Evolutionary conservation across 352 stramenopile species (phyloP).

Genomic region (Phytophthora hibernalis): DNA sequence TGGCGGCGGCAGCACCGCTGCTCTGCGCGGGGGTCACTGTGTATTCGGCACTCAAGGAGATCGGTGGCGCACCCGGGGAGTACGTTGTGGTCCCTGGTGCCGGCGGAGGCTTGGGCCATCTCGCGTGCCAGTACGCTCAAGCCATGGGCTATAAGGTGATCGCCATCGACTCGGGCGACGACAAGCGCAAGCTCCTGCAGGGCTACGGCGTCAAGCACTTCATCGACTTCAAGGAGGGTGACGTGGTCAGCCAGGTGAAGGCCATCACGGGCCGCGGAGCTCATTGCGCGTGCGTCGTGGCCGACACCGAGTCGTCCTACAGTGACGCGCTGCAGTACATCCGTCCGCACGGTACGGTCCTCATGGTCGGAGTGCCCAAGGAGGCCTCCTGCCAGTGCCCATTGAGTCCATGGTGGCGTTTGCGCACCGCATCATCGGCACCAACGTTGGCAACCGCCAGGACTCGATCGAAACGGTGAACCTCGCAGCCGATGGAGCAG

Average conservation of each 20-base stretch:
- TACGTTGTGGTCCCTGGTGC: slow-evolving; percentile 67
- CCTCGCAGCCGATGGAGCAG: slow-evolving; percentile 50
- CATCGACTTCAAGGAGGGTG: slow-evolving; percentile 68
- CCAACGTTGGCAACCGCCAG: slow-evolving; percentile 62
- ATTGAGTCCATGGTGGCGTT: slow-evolving; percentile 49
- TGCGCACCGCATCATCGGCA: slow-evolving; percentile 54
- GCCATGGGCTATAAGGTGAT: slow-evolving; percentile 73
- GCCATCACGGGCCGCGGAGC: slow-evolving; percentile 47
- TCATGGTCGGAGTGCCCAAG: slow-evolving; percentile 74
- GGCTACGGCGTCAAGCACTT: slow-evolving; percentile 73
- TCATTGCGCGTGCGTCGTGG: slow-evolving; percentile 78
- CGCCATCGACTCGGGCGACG: slow-evolving; percentile 63
- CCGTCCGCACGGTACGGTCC: slow-evolving; percentile 62
- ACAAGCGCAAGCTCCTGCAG: slow-evolving; percentile 66
- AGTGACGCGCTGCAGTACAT: slow-evolving; percentile 62
- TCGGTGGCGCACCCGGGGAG: slow-evolving; percentile 45
- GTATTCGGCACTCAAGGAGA: slow-evolving; percentile 79
- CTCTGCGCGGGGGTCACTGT: slow-evolving; percentile 89
- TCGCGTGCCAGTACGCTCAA: slow-evolving; percentile 76
- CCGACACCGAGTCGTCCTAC: slow-evolving; percentile 61
- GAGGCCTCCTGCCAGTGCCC: slow-evolving; percentile 38
- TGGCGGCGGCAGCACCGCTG: slow-evolving; percentile 61
- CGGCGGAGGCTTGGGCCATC: slow-evolving; percentile 78
- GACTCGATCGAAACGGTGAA: slow-evolving; percentile 63
- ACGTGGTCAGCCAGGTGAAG: slow-evolving; percentile 51